These are phyloP conservation scores for Draba incana DNA, from an alignment of 345 rosid genomes.

Conservation along the genomic window DNA sequence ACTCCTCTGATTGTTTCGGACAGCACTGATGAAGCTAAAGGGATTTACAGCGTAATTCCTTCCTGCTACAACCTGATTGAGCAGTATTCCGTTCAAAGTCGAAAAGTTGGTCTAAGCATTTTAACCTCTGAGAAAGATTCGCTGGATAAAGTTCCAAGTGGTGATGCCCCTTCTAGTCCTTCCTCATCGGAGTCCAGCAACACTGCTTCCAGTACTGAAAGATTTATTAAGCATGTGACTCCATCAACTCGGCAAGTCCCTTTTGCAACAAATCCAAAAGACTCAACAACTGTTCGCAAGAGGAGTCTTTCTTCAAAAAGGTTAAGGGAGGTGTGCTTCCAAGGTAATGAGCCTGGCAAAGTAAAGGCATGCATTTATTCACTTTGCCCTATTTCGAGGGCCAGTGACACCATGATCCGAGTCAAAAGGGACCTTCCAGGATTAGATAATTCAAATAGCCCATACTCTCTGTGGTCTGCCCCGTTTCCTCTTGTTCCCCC, in stretches of 20 bases:
- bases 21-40: slow-evolving; percentile 54
- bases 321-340: slow-evolving; percentile 48
- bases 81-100: slow-evolving; percentile 50
- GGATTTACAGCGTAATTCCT: slow-evolving; percentile 57
- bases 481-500: slow-evolving; percentile 82
- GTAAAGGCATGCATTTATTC: slow-evolving; percentile 77
- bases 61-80: slow-evolving; percentile 73
- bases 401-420: slow-evolving; percentile 60
- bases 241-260: slow-evolving; percentile 48
- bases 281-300: slow-evolving; percentile 40
- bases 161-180: slow-evolving; percentile 42
- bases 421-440: slow-evolving; percentile 55
- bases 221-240: slow-evolving; percentile 45
- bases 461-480: slow-evolving; percentile 64
- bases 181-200: slow-evolving; percentile 47
- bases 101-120: slow-evolving; percentile 69
- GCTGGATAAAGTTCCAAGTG: slow-evolving; percentile 41
- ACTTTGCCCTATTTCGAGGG: slow-evolving; percentile 55
- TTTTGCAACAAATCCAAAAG: slow-evolving; percentile 41
- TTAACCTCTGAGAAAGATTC: slow-evolving; percentile 54
- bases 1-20: slow-evolving; percentile 71
- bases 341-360: slow-evolving; percentile 50
- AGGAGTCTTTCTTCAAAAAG: slow-evolving; percentile 44
- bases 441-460: slow-evolving; percentile 44
- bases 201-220: slow-evolving; percentile 37